phyloP scores from a whole-genome alignment of 2,329 filamentous ascomycete species.

The Cercospora brassicicola region DNA sequence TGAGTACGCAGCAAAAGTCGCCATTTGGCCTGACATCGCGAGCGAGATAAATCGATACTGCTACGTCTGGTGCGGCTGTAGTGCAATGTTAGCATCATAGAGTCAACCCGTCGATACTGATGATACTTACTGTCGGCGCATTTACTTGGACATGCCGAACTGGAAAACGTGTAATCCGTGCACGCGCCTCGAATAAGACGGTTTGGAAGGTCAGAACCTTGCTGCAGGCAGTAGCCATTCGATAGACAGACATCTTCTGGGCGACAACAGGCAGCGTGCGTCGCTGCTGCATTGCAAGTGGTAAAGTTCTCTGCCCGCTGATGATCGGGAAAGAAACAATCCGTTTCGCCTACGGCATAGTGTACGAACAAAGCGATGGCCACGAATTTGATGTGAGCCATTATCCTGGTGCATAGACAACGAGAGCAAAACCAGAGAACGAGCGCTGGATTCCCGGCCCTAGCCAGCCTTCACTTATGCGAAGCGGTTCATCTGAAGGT shows the following conservation, averaged over 20 bases:
- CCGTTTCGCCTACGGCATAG: neutral
- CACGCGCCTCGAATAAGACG: conserved; percentile 19
- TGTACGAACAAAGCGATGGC: neutral
- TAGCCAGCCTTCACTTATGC: neutral
- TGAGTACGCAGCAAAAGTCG: conserved; percentile 19
- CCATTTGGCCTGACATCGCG: conserved; percentile 18
- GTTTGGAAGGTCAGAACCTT: conserved; percentile 10
- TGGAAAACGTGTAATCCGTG: conserved; percentile 19
- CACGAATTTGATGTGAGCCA: neutral
- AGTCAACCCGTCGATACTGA: no score
- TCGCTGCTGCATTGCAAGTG: conserved; percentile 19
- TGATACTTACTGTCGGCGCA: conserved; percentile 13
- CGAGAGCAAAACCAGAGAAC: neutral
- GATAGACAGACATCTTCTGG: conserved; percentile 15
- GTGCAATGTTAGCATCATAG: no score
- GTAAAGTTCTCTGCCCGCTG: conserved; percentile 17
- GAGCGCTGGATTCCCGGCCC: neutral
- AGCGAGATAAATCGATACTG: conserved; percentile 19
- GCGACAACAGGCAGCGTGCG: conserved; percentile 16
- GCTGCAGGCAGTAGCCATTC: conserved; percentile 21
- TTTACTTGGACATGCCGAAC: conserved; percentile 14
- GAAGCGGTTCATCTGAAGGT: neutral
- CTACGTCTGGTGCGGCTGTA: neutral
- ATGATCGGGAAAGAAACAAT: conserved; percentile 22
- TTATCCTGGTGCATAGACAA: neutral